A percentile compares a stretch with the other conserved stretches of the same genome.
Conservation (phyloP, 202 grass and related monocot genomes). For the Eragrostis tef region DNA sequence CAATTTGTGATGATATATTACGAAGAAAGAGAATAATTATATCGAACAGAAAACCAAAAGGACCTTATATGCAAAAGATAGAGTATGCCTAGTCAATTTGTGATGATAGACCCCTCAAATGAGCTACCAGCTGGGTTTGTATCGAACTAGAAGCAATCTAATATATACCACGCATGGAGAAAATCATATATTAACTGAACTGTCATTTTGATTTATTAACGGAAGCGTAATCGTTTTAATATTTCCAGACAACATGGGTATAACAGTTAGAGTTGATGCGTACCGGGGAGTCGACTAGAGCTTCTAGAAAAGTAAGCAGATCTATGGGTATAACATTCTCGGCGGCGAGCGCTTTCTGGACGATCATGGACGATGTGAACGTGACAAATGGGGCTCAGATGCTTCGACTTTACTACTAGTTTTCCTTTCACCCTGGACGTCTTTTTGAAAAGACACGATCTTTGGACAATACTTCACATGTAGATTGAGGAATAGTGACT, state of each 20-base stretch:
- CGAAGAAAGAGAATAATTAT: too few species aligned
- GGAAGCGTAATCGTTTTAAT: background rate
- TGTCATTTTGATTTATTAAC: background rate
- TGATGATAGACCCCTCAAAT: too few species aligned
- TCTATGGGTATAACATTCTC: slow-evolving; percentile 4
- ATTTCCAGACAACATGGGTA: background rate
- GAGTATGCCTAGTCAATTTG: too few species aligned
- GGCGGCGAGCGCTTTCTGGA: background rate
- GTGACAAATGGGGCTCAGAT: slow-evolving; percentile 26
- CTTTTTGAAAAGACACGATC: slow-evolving; percentile 36
- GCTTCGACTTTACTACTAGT: slow-evolving; percentile 45
- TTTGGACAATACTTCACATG: background rate
- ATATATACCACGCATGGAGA: too few species aligned
- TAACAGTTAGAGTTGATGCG: background rate
- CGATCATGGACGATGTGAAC: slow-evolving; percentile 46
- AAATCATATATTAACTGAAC: too few species aligned
- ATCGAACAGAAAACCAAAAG: too few species aligned
- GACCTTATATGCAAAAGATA: too few species aligned
- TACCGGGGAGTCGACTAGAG: background rate
- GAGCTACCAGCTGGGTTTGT: too few species aligned
- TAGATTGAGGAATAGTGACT: background rate
- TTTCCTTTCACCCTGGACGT: slow-evolving; percentile 39
- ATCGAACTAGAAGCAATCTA: too few species aligned
- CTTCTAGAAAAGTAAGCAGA: slow-evolving; percentile 51
- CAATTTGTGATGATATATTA: too few species aligned